These are phyloP conservation scores for Pistacia vera DNA, from an alignment of 345 rosid genomes.

Conservation along the genomic window DNA sequence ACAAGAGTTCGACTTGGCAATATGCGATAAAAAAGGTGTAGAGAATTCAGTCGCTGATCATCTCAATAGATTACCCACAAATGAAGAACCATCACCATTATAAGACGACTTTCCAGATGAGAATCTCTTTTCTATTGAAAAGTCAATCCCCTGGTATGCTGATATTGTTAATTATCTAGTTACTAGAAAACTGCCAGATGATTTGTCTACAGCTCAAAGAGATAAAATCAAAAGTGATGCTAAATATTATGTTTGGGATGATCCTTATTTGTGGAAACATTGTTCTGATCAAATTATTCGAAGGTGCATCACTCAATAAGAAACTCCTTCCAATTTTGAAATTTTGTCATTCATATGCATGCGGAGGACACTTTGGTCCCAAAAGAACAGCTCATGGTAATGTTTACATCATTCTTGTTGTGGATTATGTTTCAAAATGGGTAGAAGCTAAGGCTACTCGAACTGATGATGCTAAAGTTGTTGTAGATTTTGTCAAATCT, in stretches of 20 bases:
- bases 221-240: not conserved
- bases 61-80: not conserved
- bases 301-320: no score
- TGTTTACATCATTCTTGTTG: not conserved
- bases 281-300: no score
- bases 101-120: not conserved
- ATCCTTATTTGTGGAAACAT: no score
- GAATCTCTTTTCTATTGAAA: not conserved
- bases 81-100: not conserved
- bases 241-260: no score
- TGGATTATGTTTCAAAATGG: no score
- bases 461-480: no score
- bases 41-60: not conserved
- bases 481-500: not conserved
- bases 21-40: not conserved
- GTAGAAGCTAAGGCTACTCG: no score
- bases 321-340: no score
- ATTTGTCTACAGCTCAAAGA: not conserved
- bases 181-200: not conserved
- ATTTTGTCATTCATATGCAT: no score
- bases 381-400: not conserved
- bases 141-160: not conserved
- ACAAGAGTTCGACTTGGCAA: not conserved
- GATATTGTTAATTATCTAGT: not conserved
- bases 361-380: no score